Percentiles rank a stretch among this genome's conserved stretches.
Evolutionary conservation across 192 early-diverging fungal species (phyloP).

Genomic region (Helicostylum pulchrum): DNA sequence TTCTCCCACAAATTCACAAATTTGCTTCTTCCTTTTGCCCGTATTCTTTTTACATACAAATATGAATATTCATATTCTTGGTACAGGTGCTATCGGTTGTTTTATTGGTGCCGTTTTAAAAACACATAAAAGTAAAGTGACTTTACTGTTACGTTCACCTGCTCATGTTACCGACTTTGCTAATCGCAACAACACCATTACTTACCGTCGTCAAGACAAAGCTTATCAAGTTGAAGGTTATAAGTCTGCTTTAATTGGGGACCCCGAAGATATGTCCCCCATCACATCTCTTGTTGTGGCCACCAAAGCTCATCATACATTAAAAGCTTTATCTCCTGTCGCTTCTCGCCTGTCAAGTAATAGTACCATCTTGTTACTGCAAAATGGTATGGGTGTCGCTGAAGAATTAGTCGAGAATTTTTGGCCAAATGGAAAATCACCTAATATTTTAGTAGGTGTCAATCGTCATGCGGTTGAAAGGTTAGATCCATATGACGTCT

Average conservation of each 20-base stretch:
- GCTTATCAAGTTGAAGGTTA: neutral
- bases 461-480: constrained; percentile 29
- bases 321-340: constrained; percentile 43
- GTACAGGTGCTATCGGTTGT: constrained; percentile 68
- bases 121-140: constrained; percentile 44
- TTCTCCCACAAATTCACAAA: neutral
- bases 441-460: constrained; percentile 20
- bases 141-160: constrained; percentile 49
- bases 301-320: constrained; percentile 62
- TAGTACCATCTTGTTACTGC: constrained; percentile 54
- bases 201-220: constrained; percentile 7
- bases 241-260: neutral
- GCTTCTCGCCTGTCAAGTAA: constrained; percentile 35
- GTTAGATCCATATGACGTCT: constrained; percentile 21
- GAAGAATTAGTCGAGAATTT: constrained; percentile 41
- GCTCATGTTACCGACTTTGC: constrained; percentile 16
- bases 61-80: constrained; percentile 59
- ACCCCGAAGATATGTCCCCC: neutral
- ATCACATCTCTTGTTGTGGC: constrained; percentile 52
- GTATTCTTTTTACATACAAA: neutral
- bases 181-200: constrained; percentile 12
- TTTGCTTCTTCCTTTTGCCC: neutral
- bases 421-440: constrained; percentile 2
- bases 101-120: constrained; percentile 59
- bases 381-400: constrained; percentile 64